phyloP scores from a whole-genome alignment of 306 rosid genomes.

The Mimosa bimucronata region DNA sequence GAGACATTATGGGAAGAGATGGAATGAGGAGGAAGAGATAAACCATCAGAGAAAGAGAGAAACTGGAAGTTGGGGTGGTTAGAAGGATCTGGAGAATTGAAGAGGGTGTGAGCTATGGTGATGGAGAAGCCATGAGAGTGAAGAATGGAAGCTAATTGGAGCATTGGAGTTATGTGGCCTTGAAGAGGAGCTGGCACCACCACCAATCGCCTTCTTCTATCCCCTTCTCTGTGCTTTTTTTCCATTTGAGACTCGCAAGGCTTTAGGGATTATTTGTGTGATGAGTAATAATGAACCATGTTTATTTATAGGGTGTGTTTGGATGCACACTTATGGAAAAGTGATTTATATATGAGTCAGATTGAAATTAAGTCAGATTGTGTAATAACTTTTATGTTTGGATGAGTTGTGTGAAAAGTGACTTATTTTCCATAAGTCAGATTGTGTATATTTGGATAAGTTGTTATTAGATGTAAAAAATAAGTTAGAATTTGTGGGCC shows the following conservation, averaged over 20 bases:
- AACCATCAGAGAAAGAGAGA: slow-evolving; percentile 43
- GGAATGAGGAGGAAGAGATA: slow-evolving; percentile 13
- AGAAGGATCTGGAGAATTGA: slow-evolving; percentile 49
- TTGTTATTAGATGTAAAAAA: no score
- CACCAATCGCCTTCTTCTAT: slow-evolving; percentile 28
- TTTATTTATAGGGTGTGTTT: no score
- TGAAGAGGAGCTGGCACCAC: slow-evolving; percentile 45
- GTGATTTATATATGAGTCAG: no score
- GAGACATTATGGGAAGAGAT: slow-evolving; percentile 34
- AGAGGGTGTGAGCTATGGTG: slow-evolving; percentile 46
- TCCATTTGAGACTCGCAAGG: slow-evolving; percentile 16
- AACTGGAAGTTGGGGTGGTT: slow-evolving; percentile 42
- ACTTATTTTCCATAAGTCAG: no score
- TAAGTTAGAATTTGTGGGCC: no score
- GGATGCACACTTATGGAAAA: no score
- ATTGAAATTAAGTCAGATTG: no score
- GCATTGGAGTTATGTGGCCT: slow-evolving; percentile 50
- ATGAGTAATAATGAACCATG: no score
- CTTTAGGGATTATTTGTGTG: neutral
- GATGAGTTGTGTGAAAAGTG: no score
- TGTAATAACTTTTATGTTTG: no score
- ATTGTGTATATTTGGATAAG: no score
- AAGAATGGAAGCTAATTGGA: slow-evolving; percentile 47
- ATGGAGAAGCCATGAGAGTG: slow-evolving; percentile 52
- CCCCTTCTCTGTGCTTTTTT: slow-evolving; percentile 17